Conservation (phyloP, 768 basidiomycete genomes). For the Leccinum pellstonianum region DNA sequence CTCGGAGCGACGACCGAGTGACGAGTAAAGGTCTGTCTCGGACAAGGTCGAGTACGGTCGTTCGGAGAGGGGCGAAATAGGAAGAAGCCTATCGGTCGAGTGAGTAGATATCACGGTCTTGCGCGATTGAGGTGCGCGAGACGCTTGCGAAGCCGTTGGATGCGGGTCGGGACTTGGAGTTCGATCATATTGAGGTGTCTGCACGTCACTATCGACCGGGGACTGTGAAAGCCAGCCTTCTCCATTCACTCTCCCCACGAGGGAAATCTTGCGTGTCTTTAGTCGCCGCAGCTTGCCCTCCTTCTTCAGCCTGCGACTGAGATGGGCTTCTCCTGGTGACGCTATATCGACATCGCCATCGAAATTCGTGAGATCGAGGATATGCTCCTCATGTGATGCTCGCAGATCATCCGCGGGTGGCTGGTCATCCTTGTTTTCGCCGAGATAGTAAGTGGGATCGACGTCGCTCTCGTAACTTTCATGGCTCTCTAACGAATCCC, state of each 20-base stretch:
- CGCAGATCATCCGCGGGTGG: conserved; percentile 32
- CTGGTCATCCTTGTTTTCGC: conserved; percentile 33
- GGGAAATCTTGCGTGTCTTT: too few relatives aligned
- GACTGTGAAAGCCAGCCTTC: too few relatives aligned
- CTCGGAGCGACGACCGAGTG: conserved; percentile 10
- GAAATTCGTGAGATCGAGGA: conserved; percentile 72
- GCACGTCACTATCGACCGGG: not conserved
- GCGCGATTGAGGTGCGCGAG: conserved; percentile 1
- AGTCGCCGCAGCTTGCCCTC: conserved; percentile 58
- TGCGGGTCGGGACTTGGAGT: not conserved
- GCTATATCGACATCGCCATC: conserved; percentile 68
- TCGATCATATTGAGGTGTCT: not conserved
- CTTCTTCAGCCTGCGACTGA: conserved; percentile 54
- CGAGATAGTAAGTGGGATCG: conserved; percentile 44
- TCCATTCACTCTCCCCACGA: too few relatives aligned
- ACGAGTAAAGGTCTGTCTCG: conserved; percentile 10
- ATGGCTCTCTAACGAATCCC: conserved; percentile 31
- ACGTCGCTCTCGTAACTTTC: conserved; percentile 36
- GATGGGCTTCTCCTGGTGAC: conserved; percentile 52
- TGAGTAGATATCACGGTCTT: conserved; percentile 8
- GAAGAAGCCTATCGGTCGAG: conserved; percentile 23
- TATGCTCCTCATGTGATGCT: conserved; percentile 46
- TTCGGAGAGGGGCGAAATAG: conserved; percentile 23
- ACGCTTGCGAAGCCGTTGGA: not conserved
- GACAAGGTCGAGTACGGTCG: not conserved